Percentiles rank a stretch among this genome's conserved stretches.
Evolutionary conservation across 495 filamentous ascomycete genomes (phyloP).

Genomic region (Recurvomyces mirabilis): DNA sequence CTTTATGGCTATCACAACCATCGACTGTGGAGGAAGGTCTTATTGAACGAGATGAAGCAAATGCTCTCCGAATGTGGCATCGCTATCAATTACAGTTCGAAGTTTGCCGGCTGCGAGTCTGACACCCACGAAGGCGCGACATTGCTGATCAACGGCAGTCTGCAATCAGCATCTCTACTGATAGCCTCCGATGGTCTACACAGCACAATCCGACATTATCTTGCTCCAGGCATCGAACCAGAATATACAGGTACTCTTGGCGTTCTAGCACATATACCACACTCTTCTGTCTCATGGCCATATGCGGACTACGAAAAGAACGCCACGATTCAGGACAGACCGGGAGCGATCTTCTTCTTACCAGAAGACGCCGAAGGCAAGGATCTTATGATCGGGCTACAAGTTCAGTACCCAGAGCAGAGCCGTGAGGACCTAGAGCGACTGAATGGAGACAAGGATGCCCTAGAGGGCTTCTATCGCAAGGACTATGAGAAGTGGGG

Average conservation of each 20-base stretch:
- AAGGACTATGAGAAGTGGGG: constrained; percentile 1
- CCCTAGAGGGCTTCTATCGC: background rate
- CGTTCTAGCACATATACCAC: background rate
- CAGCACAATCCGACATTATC: constrained; percentile 5
- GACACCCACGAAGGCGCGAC: background rate
- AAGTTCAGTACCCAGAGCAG: constrained; percentile 3
- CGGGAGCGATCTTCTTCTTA: constrained; percentile 3
- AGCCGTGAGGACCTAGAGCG: constrained; percentile 1
- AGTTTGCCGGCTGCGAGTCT: background rate
- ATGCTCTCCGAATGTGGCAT: background rate
- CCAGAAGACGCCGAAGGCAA: constrained; percentile 1
- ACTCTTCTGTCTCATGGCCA: constrained; percentile 4
- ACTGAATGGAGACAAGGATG: constrained; percentile 1
- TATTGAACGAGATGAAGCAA: constrained; percentile 4
- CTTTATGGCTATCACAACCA: constrained; percentile 7
- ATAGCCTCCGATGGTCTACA: constrained; percentile 6
- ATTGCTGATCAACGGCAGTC: background rate
- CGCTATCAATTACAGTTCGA: background rate
- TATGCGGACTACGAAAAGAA: constrained; percentile 9
- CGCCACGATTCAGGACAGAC: constrained; percentile 6
- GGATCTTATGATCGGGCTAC: constrained; percentile 7
- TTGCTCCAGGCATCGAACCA: background rate
- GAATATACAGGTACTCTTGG: constrained; percentile 6
- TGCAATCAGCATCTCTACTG: background rate
- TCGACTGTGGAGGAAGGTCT: constrained; percentile 1